Evolutionary conservation across 2,329 filamentous ascomycete genomes (phyloP).

Genomic region (Xylariaceae sp.): DNA sequence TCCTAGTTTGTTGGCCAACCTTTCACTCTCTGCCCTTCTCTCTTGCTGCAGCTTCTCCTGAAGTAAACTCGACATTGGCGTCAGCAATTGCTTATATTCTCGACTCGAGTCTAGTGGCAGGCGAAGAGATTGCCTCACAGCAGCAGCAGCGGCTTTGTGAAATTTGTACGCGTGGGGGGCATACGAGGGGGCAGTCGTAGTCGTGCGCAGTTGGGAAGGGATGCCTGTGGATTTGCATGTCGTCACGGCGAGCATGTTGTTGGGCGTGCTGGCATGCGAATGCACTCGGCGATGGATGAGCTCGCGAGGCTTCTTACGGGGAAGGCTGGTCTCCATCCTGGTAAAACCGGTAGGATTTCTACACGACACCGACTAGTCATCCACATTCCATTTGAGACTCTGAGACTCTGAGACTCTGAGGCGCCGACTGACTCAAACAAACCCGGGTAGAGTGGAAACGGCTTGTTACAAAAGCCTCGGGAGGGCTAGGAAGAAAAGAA

Average conservation of each 20-base stretch:
- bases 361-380: background rate
- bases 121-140: conserved; percentile 36
- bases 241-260: conserved; percentile 39
- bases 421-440: conserved; percentile 12
- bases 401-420: background rate
- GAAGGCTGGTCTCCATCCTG: conserved; percentile 25
- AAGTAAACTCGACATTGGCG: conserved; percentile 45
- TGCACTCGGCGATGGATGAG: conserved; percentile 37
- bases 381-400: conserved; percentile 15
- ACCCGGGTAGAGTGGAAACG: background rate
- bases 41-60: conserved; percentile 51
- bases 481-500: conserved; percentile 10
- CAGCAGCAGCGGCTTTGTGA: conserved; percentile 36
- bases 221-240: conserved; percentile 40
- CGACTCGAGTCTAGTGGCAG: conserved; percentile 39
- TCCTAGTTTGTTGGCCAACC: conserved; percentile 34
- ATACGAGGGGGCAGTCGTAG: conserved; percentile 34
- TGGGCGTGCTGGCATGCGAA: conserved; percentile 39
- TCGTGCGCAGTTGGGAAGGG: conserved; percentile 37
- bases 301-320: conserved; percentile 24
- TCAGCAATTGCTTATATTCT: conserved; percentile 37
- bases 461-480: conserved; percentile 3
- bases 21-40: conserved; percentile 45
- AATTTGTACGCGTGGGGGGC: conserved; percentile 37
- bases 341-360: background rate